These are phyloP conservation scores for Fusarium sp. DNA, from an alignment of 2,329 filamentous ascomycete genomes.

Conservation along the genomic window DNA sequence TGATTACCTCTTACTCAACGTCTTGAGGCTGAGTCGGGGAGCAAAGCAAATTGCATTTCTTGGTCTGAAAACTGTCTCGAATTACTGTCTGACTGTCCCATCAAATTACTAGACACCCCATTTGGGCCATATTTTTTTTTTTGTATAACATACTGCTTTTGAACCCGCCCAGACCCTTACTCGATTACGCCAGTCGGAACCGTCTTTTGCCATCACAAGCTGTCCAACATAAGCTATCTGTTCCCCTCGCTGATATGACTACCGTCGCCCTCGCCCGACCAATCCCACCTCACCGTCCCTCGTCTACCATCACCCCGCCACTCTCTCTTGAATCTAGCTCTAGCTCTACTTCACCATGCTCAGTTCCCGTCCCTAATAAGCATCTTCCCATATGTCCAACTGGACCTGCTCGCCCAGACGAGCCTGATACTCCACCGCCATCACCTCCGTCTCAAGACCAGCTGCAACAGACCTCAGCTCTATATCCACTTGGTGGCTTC, in stretches of 20 bases:
- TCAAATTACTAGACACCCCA: slow-evolving; percentile 18
- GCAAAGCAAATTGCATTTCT: slow-evolving; percentile 27
- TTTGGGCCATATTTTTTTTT: slow-evolving; percentile 9
- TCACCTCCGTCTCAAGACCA: slow-evolving; percentile 73
- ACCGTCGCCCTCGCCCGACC: slow-evolving; percentile 66
- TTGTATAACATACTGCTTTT: slow-evolving; percentile 32
- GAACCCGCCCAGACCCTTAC: slow-evolving; percentile 14
- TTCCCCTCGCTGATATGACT: slow-evolving; percentile 57
- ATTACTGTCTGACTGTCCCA: slow-evolving; percentile 23
- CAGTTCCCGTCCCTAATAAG: slow-evolving; percentile 79
- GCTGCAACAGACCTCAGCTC: slow-evolving; percentile 72
- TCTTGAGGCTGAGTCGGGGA: slow-evolving; percentile 29
- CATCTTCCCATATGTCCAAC: slow-evolving; percentile 91
- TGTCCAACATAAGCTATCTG: slow-evolving; percentile 13
- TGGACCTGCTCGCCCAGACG: slow-evolving; percentile 70
- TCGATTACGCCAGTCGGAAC: slow-evolving; percentile 8
- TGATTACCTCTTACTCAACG: slow-evolving; percentile 31
- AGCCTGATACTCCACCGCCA: slow-evolving; percentile 71
- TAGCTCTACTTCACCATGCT: slow-evolving; percentile 45
- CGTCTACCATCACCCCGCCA: slow-evolving; percentile 57
- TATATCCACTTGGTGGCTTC: slow-evolving; percentile 79
- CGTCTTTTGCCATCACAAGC: slow-evolving; percentile 3
- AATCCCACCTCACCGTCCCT: slow-evolving; percentile 58
- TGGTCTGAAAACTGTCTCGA: slow-evolving; percentile 19
- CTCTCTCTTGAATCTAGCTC: slow-evolving; percentile 53